These are phyloP conservation scores for Thalassiosira livingstoniorum DNA, from an alignment of 352 stramenopile species.

Conservation along the genomic window DNA sequence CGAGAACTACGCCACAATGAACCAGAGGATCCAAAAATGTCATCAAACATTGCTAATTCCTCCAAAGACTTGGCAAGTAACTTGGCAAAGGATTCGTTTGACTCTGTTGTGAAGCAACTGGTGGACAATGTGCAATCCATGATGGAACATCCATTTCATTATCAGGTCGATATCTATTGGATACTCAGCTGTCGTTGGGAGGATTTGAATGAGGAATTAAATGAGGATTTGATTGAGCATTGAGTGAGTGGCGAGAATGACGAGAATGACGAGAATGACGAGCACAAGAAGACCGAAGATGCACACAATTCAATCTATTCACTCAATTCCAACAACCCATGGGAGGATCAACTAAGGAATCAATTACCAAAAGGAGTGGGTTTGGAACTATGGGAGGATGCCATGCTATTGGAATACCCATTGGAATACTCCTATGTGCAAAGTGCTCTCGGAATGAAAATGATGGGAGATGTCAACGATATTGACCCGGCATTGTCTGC, in stretches of 20 bases:
- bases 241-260: no score
- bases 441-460: no score
- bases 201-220: not conserved
- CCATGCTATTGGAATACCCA: not conserved
- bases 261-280: not conserved
- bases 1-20: not conserved
- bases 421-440: no score
- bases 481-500: no score
- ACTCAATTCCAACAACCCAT: not conserved
- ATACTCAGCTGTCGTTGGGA: not conserved
- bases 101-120: not conserved
- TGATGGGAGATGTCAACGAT: no score
- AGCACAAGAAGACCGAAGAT: not conserved
- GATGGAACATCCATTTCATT: not conserved
- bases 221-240: no score
- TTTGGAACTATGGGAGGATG: constrained; percentile 21
- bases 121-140: not conserved
- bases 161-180: constrained; percentile 1
- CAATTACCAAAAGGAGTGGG: constrained; percentile 14
- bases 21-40: not conserved
- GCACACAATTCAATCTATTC: not conserved
- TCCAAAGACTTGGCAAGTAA: not conserved
- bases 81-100: not conserved
- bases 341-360: not conserved
- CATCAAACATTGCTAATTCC: not conserved